These are phyloP conservation scores for Sugiyamaella neomexicana DNA, from an alignment of 1,139 yeast genomes.

Conservation along the genomic window DNA sequence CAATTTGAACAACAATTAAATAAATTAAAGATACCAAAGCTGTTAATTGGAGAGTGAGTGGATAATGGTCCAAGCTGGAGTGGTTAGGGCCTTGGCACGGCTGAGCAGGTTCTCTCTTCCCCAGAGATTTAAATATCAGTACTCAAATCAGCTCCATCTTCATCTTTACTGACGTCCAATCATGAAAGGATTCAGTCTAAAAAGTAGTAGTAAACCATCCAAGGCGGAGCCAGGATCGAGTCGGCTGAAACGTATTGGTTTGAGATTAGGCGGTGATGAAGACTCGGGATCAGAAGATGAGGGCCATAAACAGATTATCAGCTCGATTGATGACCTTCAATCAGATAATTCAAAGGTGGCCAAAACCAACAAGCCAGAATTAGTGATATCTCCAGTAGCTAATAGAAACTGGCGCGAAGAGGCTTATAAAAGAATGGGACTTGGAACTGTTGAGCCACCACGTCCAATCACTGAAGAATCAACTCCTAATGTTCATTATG, in stretches of 20 bases:
- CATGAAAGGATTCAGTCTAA: slow-evolving; percentile 27
- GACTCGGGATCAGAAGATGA: slow-evolving; percentile 41
- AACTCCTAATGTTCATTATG: slow-evolving; percentile 24
- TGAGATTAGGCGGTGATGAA: slow-evolving; percentile 7
- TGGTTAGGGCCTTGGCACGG: too few relatives aligned
- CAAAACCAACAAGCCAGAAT: slow-evolving; percentile 15
- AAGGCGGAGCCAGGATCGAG: background rate
- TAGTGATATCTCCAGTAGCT: slow-evolving; percentile 36
- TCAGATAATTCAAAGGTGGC: background rate
- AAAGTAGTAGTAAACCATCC: slow-evolving; percentile 6
- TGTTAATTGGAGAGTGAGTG: too few relatives aligned
- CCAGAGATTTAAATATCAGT: background rate
- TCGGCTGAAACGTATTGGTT: background rate
- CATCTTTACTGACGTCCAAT: too few relatives aligned
- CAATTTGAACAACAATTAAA: too few relatives aligned
- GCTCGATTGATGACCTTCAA: slow-evolving; percentile 17
- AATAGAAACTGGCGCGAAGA: slow-evolving; percentile 38
- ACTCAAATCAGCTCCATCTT: too few relatives aligned
- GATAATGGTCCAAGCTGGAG: too few relatives aligned
- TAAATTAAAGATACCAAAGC: too few relatives aligned
- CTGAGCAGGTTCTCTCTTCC: too few relatives aligned
- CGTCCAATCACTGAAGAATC: slow-evolving; percentile 13
- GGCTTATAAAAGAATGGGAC: slow-evolving; percentile 23
- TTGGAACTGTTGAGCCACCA: background rate
- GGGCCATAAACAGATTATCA: slow-evolving; percentile 13